Conservation (phyloP, 2,329 filamentous ascomycete species). For the Hysterium pulicare region DNA sequence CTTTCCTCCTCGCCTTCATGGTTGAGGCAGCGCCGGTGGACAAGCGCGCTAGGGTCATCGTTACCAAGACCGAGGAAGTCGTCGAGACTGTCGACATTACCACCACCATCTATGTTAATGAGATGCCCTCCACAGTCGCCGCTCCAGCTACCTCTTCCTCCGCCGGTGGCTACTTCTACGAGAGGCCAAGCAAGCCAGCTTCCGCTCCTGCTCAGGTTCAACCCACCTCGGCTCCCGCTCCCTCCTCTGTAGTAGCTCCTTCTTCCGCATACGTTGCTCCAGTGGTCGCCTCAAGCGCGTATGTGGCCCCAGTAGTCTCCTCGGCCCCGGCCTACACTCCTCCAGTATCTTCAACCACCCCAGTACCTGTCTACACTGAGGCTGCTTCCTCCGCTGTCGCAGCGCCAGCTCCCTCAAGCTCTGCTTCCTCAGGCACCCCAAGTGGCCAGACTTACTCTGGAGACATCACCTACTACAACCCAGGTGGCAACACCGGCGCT, state of each 20-base stretch:
- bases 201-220: background rate
- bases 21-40: conserved; percentile 7
- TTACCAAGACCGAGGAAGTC: conserved; percentile 10
- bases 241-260: background rate
- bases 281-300: too few relatives aligned
- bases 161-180: conserved; percentile 4
- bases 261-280: conserved; percentile 2
- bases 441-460: conserved; percentile 3
- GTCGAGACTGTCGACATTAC: conserved; percentile 9
- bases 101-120: conserved; percentile 11
- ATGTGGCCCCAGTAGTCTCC: background rate
- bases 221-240: background rate
- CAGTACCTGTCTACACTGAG: background rate
- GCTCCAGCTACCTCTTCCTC: conserved; percentile 1
- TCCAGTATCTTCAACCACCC: background rate
- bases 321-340: conserved; percentile 1
- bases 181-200: conserved; percentile 2
- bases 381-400: conserved; percentile 4
- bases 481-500: conserved; percentile 3
- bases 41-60: conserved; percentile 9
- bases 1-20: conserved; percentile 4
- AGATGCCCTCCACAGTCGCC: background rate
- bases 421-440: background rate
- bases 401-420: background rate
- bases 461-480: conserved; percentile 10